Base-by-base conservation (phyloP, 805 yeast species). In the Teunomyces lycoperdinae region DNA sequence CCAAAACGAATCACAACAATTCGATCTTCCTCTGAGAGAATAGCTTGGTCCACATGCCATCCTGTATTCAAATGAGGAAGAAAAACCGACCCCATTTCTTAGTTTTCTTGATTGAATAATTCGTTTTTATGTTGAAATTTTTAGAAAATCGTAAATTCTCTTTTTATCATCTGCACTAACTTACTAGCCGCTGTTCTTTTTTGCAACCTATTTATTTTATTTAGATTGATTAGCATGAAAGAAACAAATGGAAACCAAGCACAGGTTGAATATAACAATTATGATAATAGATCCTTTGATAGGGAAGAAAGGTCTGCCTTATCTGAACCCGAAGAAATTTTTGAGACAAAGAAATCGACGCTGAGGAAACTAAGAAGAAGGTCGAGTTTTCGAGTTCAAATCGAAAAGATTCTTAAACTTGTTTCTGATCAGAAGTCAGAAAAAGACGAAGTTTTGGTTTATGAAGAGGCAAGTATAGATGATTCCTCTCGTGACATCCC, bases 31-130 rank as follows among this genome's bases (percentile, higher is more conserved):
- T 94, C 99, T 6, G 89, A 81, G 17, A 94, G 74, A 33, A 94
- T 94, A 5, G 99, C 96, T 62, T 94, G 98, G 68, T 94, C 99
- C 29, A 94, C 98, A 61, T 94, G 99, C 97, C 96, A 89, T 5
- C 96, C 96, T 0, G 92, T 78, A 26, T 75, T 80, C 48, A 89
- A 69, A 61, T 89, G 94, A 1, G 96, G 94, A 45, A 89, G 71
- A 57, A 89, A 87, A 0, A 87, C 84, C 49, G 91, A 84, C 4
- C 92, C 91, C 95, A 87, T 87, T 27, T 13, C 26, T 31, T 17
- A 10, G 28, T 30, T 26, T 9, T 45, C 31, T 28, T 8, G 35
- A 29, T 20, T 20, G 5, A 20, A 20, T 20, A 20, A 20, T 20
- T 20, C 24, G 42, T 2, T 20, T 14, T 3, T 20, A 17, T 32